Base-by-base conservation (phyloP, 2,329 filamentous ascomycete species). In the Curvularia eragrostidis region DNA sequence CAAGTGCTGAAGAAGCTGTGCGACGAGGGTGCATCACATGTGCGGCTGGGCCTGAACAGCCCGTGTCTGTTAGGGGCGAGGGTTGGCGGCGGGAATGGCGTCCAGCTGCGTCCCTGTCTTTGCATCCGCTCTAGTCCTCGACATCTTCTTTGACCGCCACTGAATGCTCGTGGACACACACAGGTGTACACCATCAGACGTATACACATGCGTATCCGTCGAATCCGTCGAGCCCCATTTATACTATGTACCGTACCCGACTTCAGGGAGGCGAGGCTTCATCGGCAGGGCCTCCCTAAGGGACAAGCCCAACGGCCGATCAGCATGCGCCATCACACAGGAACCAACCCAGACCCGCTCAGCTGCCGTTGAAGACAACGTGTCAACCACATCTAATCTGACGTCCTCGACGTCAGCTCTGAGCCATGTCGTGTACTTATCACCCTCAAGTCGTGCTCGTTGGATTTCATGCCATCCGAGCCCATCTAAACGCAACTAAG, bases 11-110 rank as follows among this genome's bases (percentile, higher is more conserved):
- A 69, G 65, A 71, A 67, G 66, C 66, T 71, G 74, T 75, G 72
- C 69, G 66, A 76, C 72, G 59, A 64, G 64, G n/a, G 39, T 21
- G 42, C 67, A 70, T 75, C 74, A 76, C 72, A 74, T 73, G 73
- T 72, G 69, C 65, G 48, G 48, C 51, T 24, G 51, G n/a, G 65
- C 70, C 66, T 68, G 26, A 58, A 32, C 51, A 23, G 15, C 47
- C 54, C 49, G 19, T 28, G 26, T 57, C 49, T 54, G 24, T 57
- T 52, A 55, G 60, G 62, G 60, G 51, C 51, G 47, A 38, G 30
- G 19, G 21, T 48, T 26, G 47, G 47, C 47, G 47, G 47, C 43
- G 24, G 43, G 24, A 18, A 46, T 46, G 43, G 43, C 43, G 26
- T n/a, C 26, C 43, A 46, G 26, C 43, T 46, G 28, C 24, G 24